Conservation (phyloP, 108 stramenopile genomes). For the Skeletonema costatum region DNA sequence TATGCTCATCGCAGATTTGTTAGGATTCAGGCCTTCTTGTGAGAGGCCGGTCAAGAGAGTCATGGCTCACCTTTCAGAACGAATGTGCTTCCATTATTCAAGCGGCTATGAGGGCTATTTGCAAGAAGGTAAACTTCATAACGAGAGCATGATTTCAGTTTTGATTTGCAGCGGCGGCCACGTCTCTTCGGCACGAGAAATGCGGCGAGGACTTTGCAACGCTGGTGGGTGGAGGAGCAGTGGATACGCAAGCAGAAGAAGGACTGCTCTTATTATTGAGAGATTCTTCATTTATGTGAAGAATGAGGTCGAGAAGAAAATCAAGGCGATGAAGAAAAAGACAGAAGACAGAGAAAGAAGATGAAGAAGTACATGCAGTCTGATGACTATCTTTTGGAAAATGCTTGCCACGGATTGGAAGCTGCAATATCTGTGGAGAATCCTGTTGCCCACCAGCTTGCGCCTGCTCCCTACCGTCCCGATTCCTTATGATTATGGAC, state of each 20-base stretch:
- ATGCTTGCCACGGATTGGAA: slow-evolving; percentile 64
- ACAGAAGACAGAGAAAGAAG: slow-evolving; percentile 53
- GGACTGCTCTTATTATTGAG: slow-evolving; percentile 42
- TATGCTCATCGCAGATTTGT: slow-evolving; percentile 59
- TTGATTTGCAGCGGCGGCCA: slow-evolving; percentile 41
- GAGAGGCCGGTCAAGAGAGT: slow-evolving; percentile 57
- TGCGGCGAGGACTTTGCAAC: slow-evolving; percentile 65
- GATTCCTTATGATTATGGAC: neutral
- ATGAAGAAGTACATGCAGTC: slow-evolving; percentile 46
- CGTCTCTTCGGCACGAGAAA: slow-evolving; percentile 59
- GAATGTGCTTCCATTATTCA: slow-evolving; percentile 80
- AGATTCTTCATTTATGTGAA: slow-evolving; percentile 53
- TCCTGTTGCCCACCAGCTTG: neutral
- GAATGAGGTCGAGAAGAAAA: slow-evolving; percentile 46
- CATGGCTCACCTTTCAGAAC: slow-evolving; percentile 44
- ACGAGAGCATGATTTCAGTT: slow-evolving; percentile 39
- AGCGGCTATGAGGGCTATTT: slow-evolving; percentile 59
- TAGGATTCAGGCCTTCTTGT: slow-evolving; percentile 73
- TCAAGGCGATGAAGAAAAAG: slow-evolving; percentile 50
- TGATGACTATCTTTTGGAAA: slow-evolving; percentile 65
- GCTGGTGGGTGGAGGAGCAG: slow-evolving; percentile 66
- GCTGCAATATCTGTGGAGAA: neutral
- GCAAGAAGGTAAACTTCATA: slow-evolving; percentile 37
- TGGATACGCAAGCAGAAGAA: slow-evolving; percentile 41
- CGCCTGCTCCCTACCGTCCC: neutral